Evolutionary conservation across 1,139 yeast species (phyloP).

Genomic region (Yamadazyma trypodendri): DNA sequence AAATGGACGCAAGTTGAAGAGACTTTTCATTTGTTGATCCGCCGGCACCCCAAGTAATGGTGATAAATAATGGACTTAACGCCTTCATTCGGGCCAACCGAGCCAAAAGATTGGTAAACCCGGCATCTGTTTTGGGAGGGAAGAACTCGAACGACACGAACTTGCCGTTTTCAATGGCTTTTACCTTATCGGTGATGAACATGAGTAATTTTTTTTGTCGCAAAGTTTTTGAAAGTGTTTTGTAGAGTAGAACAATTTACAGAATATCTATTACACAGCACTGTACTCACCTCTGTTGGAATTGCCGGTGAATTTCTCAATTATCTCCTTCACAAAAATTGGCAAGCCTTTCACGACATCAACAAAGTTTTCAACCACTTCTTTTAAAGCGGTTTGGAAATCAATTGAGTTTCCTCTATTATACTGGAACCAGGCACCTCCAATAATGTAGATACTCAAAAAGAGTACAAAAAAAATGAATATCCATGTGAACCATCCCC

Average conservation of each 20-base stretch:
- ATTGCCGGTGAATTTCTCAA: conserved; percentile 68
- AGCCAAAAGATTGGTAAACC: conserved; percentile 77
- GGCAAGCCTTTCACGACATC: conserved; percentile 67
- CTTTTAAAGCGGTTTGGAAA: conserved; percentile 57
- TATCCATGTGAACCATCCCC: conserved; percentile 81
- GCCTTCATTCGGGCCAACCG: conserved; percentile 88
- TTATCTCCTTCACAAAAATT: conserved; percentile 66
- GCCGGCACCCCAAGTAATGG: conserved; percentile 99
- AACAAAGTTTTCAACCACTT: conserved; percentile 67
- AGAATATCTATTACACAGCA: conserved; percentile 62
- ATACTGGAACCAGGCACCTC: conserved; percentile 77
- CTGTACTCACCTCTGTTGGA: conserved; percentile 82
- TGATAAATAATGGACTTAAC: conserved; percentile 82
- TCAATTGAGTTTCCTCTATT: conserved; percentile 53
- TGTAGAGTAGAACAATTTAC: too few relatives aligned
- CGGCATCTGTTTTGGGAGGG: conserved; percentile 93
- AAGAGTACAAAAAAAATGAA: conserved; percentile 65
- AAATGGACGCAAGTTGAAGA: conserved; percentile 74
- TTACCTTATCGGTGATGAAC: conserved; percentile 46
- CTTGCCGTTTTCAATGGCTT: conserved; percentile 42
- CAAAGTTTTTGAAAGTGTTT: too few relatives aligned
- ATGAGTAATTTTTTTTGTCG: conserved; percentile 3
- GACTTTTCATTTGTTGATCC: conserved; percentile 91
- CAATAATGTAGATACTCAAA: conserved; percentile 69
- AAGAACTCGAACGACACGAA: conserved; percentile 91